Percentiles rank a stretch among this genome's conserved stretches.
These are phyloP conservation scores for Anethum foeniculum DNA, from an alignment of 140 eudicot genomes.

Conservation along the genomic window DNA sequence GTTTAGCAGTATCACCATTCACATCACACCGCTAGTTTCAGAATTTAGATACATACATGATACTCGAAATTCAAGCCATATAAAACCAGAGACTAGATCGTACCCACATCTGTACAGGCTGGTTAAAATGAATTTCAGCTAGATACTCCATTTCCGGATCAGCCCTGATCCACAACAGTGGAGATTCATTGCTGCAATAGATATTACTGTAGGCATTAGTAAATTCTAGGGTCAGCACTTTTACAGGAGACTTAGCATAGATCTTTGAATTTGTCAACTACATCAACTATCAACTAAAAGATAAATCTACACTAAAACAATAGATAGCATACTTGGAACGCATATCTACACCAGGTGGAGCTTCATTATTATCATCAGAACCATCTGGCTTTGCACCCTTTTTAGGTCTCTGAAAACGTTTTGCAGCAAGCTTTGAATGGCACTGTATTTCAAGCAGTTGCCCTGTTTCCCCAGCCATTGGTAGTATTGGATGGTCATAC, in stretches of 20 bases:
- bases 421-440: conserved; percentile 89
- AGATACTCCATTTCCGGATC: conserved; percentile 99
- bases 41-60: not conserved
- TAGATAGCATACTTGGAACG: conserved; percentile 59
- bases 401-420: conserved; percentile 81
- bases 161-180: conserved; percentile 92
- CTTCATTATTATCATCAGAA: conserved; percentile 87
- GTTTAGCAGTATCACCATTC: not conserved
- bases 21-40: not conserved
- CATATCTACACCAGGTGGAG: conserved; percentile 44
- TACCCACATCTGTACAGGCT: conserved; percentile 90
- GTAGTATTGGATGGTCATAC: conserved; percentile 96
- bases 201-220: conserved; percentile 4
- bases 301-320: not conserved
- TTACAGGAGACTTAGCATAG: not conserved
- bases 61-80: not conserved
- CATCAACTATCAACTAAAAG: conserved; percentile 7
- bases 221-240: not conserved
- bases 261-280: not conserved
- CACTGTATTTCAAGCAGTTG: conserved; percentile 92
- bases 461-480: conserved; percentile 98
- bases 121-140: conserved; percentile 86
- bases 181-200: conserved; percentile 70
- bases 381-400: conserved; percentile 82
- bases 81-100: conserved; percentile 22